These are phyloP conservation scores for Exserohilum rostratum DNA, from an alignment of 2,329 filamentous ascomycete genomes.

Conservation along the genomic window DNA sequence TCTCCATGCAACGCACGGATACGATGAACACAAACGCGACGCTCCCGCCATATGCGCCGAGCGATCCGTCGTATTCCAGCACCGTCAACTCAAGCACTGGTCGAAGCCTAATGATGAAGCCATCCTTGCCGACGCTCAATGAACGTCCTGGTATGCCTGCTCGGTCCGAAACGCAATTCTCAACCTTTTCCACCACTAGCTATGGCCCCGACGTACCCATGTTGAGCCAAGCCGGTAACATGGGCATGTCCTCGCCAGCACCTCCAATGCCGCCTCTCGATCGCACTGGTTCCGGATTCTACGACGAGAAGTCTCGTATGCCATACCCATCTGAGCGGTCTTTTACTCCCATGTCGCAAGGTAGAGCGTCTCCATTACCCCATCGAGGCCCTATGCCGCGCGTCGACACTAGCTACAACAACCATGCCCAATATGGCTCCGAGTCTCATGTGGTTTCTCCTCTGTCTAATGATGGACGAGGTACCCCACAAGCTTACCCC, in stretches of 20 bases:
- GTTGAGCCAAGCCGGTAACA: constrained; percentile 63
- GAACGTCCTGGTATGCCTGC: constrained; percentile 45
- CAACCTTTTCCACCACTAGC: constrained; percentile 59
- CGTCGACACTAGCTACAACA: constrained; percentile 38
- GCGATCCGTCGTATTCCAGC: constrained; percentile 62
- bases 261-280: constrained; percentile 41
- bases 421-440: constrained; percentile 28
- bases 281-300: constrained; percentile 36
- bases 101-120: constrained; percentile 40
- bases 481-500: constrained; percentile 17
- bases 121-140: constrained; percentile 51
- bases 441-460: constrained; percentile 32
- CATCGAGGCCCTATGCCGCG: constrained; percentile 35
- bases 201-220: constrained; percentile 70
- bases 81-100: constrained; percentile 56
- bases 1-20: constrained; percentile 43
- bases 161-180: constrained; percentile 60
- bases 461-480: constrained; percentile 23
- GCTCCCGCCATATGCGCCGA: constrained; percentile 53
- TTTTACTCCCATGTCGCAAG: constrained; percentile 41
- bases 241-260: constrained; percentile 55
- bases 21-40: constrained; percentile 43
- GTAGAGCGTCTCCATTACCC: constrained; percentile 35
- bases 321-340: constrained; percentile 33
- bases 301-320: constrained; percentile 27